These are phyloP conservation scores for Skeletonema menzelii DNA, from an alignment of 108 stramenopile species.

Conservation along the genomic window DNA sequence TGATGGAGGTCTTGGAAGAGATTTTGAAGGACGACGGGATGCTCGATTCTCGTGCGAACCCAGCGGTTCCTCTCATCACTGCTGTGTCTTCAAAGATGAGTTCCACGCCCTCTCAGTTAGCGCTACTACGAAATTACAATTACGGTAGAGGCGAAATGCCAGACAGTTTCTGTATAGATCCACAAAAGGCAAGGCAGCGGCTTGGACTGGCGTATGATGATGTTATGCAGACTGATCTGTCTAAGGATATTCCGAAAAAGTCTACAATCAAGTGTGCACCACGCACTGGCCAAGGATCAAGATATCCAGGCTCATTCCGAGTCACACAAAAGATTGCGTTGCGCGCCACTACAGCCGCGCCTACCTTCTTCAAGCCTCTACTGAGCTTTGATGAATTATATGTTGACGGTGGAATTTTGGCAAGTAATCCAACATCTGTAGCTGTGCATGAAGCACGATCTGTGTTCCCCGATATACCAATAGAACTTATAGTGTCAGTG, in stretches of 20 bases:
- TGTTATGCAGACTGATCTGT: conserved; percentile 12
- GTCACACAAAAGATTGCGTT: conserved; percentile 79
- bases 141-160: conserved; percentile 77
- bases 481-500: conserved; percentile 78
- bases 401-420: conserved; percentile 86
- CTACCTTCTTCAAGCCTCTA: conserved; percentile 88
- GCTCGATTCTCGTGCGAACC: conserved; percentile 83
- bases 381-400: conserved; percentile 86
- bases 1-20: conserved; percentile 74
- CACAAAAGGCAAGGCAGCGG: conserved; percentile 61
- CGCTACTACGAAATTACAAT: conserved; percentile 85
- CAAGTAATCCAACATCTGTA: conserved; percentile 85
- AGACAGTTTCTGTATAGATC: conserved; percentile 73
- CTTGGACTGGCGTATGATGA: conserved; percentile 57
- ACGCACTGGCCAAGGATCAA: conserved; percentile 59
- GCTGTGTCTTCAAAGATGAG: conserved; percentile 82
- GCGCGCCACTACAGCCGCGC: conserved; percentile 85
- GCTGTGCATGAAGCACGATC: conserved; percentile 88
- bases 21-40: conserved; percentile 72
- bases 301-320: conserved; percentile 83
- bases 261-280: conserved; percentile 38
- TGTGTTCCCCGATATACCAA: conserved; percentile 79
- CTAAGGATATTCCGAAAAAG: not conserved
- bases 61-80: conserved; percentile 49
- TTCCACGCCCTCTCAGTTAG: conserved; percentile 73